Evolutionary conservation across 2,329 filamentous ascomycete genomes (phyloP), one percentile per base, ranked within the genome.

Genomic region (Beauveria sp.): DNA sequence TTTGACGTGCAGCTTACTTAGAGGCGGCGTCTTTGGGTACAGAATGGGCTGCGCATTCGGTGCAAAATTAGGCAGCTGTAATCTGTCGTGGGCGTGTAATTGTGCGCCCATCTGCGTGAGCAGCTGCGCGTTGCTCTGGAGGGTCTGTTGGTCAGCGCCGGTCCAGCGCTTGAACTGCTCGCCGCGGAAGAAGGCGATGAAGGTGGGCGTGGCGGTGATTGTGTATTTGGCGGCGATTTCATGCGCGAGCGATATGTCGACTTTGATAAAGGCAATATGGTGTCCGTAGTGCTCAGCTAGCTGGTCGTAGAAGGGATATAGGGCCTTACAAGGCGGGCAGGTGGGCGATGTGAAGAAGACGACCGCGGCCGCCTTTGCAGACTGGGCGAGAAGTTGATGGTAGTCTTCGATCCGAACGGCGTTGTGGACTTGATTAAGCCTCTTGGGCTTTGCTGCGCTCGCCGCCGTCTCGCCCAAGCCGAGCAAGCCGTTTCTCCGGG

Each of bases 291-390:
- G 88, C 28, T 82, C 84, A 1, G 93, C 92, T 0, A 97, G 79
- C 65, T 90, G 81, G 63, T 96, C 89, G 68, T 91, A 98, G 0
- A 87, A 75, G 1, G 93, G 91, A 68, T 96, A 96, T 2, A 93
- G 81, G 18, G 85, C 75, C 72, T 89, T 93, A 81, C 93, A 97
- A 0, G 93, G 92, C 1, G 86, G 83, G 70, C 93, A 97, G 2
- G 88, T 95, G 2, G 89, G 84, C 3, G 91, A 96, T 0, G 93
- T 97, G 76, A 98, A 98, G 78, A 97, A 97, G 61, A 97, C 81
- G 43, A 93, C 84, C 0, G 90, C 90, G 63, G 88, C 91, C 1
- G 88, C 86, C 5, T 82, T 79, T 30, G 79, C 79, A 0, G 89
- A 88, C 30, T 87, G 82, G 5, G 75, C 73, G 5, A 87, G 73